phyloP scores from a whole-genome alignment of 1,284 basidiomycete species.

The Cutaneotrichosporon sp. region DNA sequence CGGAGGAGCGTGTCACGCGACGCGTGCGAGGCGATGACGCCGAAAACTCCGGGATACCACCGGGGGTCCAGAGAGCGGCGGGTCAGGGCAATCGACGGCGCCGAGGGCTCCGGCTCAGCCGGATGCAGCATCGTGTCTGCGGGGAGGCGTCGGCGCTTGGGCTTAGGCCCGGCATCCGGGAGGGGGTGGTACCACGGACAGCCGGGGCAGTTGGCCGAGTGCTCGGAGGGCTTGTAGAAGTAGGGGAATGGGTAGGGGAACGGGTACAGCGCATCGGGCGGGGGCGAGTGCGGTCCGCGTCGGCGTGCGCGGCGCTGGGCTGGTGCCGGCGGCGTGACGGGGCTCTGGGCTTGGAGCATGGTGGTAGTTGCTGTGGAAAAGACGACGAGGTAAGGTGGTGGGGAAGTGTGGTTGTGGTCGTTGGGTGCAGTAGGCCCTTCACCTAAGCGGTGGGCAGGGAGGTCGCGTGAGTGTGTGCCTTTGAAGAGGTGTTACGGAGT shows the following conservation, averaged over 20 bases:
- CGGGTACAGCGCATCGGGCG: neutral
- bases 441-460: too few species aligned
- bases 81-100: neutral
- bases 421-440: too few species aligned
- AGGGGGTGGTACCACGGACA: neutral
- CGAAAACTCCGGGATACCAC: neutral
- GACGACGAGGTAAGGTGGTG: neutral
- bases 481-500: too few species aligned
- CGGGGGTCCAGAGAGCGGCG: neutral
- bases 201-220: neutral
- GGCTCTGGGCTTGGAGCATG: neutral
- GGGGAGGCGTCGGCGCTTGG: neutral
- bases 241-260: neutral
- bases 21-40: neutral
- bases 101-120: neutral
- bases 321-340: neutral
- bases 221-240: neutral
- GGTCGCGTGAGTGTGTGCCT: too few species aligned
- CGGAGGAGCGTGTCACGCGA: neutral
- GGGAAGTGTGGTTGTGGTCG: neutral
- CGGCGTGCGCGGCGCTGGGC: neutral
- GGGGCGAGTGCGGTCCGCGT: neutral
- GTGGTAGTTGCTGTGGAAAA: neutral
- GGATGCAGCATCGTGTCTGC: neutral
- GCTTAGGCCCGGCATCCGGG: neutral